Base-by-base conservation (phyloP, 31 red algal species). In the Bonnemaisonia californica region DNA sequence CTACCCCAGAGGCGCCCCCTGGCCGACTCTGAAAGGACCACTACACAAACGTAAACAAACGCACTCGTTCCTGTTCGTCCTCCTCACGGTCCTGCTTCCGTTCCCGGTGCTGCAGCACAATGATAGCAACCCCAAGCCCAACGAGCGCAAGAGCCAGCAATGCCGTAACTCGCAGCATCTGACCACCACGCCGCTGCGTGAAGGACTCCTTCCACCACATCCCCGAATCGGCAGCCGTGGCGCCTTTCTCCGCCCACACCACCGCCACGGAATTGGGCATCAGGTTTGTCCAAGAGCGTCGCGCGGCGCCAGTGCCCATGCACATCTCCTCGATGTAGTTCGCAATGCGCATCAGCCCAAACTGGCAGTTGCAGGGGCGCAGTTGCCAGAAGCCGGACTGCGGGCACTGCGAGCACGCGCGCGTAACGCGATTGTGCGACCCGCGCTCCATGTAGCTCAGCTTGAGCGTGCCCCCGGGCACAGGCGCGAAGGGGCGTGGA, bases 261-360 rank as follows among this genome's bases (percentile, higher is more conserved):
- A 98, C 88, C n/a, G 91, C 95, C 80, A 98, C 76, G 2, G 92
- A 92, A 73, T 98, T 98, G 35, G 95, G 95, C 91, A 94, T 91
- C 54, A 98, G 85, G 61, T 89, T 92, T 18, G 83, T 80, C 95
- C 95, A 98, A 32, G 88, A 33, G 38, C 92, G 91, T 18, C 55
- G 36, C 27, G 29, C 63, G 4, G 34, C 60, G 40, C 91, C 95
- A 4, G 85, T 85, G 59, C 95, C 95, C 9, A 94, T 64, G 23
- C 84, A 80, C 56, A 98, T 42, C 66, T 91, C 81, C 56, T 92
- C 83, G 34, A 98, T 79, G 68, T 98, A 98, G 86, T 98, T 98
- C 32, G 83, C 76, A 57, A 98, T 95, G 26, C 56, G 39, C 62
- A 81, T 80, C 45, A 98, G 67, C 35, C 95, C 95, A 81, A 91